These are phyloP conservation scores for Daldinia loculata DNA, from an alignment of 495 filamentous ascomycete species.

Conservation along the genomic window DNA sequence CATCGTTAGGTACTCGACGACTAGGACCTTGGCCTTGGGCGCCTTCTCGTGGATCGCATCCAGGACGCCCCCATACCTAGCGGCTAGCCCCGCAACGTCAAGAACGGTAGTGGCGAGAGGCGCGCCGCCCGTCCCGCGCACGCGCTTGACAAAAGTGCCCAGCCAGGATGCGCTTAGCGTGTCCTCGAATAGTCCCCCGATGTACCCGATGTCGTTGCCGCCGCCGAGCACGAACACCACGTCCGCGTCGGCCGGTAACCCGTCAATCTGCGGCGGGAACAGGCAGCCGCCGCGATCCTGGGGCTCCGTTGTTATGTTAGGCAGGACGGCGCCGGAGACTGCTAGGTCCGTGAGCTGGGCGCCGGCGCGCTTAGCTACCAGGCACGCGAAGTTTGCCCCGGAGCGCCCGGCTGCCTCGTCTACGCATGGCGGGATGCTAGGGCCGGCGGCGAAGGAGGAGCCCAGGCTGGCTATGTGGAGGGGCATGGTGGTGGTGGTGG, in stretches of 20 bases:
- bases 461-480: slow-evolving; percentile 50
- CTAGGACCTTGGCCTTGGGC: slow-evolving; percentile 48
- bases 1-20: slow-evolving; percentile 58
- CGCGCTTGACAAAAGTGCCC: slow-evolving; percentile 23
- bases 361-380: slow-evolving; percentile 43
- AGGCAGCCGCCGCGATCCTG: slow-evolving; percentile 41
- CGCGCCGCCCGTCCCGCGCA: slow-evolving; percentile 29
- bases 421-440: slow-evolving; percentile 52
- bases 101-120: slow-evolving; percentile 11
- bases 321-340: slow-evolving; percentile 56
- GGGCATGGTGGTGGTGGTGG: slow-evolving; percentile 13
- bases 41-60: slow-evolving; percentile 51
- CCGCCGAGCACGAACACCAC: slow-evolving; percentile 55
- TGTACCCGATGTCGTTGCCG: slow-evolving; percentile 59
- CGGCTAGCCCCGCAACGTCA: slow-evolving; percentile 40
- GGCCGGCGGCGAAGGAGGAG: slow-evolving; percentile 59
- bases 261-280: slow-evolving; percentile 52
- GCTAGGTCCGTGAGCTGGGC: slow-evolving; percentile 53
- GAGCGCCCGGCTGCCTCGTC: slow-evolving; percentile 49
- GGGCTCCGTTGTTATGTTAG: slow-evolving; percentile 51
- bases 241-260: slow-evolving; percentile 49
- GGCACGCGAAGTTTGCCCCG: slow-evolving; percentile 53
- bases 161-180: slow-evolving; percentile 34
- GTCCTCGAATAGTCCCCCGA: slow-evolving; percentile 52
- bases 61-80: slow-evolving; percentile 48